Conservation (phyloP, 2,329 filamentous ascomycete genomes). For the Aspergillus brasiliensis region DNA sequence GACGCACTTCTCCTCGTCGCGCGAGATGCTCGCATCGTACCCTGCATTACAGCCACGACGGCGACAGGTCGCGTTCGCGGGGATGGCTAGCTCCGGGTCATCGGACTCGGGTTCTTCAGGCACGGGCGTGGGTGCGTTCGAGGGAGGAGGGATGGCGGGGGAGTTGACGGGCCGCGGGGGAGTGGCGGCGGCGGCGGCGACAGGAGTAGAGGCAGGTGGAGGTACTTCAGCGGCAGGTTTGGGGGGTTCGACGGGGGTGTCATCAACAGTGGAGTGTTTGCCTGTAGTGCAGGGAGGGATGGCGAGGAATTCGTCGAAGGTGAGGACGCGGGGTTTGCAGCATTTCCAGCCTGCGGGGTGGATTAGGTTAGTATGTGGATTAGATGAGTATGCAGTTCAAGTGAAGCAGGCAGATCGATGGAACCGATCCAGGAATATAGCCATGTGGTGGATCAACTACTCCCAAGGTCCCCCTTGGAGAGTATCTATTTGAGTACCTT, state of each 20-base stretch:
- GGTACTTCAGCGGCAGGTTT: conserved; percentile 35
- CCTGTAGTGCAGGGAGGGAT: conserved; percentile 93
- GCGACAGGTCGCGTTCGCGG: conserved; percentile 74
- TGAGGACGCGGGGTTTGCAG: conserved; percentile 94
- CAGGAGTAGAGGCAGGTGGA: conserved; percentile 23
- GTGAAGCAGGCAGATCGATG: neutral
- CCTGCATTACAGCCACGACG: conserved; percentile 70
- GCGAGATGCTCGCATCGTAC: conserved; percentile 61
- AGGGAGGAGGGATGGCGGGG: conserved; percentile 34
- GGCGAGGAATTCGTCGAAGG: conserved; percentile 94
- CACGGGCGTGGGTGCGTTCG: conserved; percentile 36
- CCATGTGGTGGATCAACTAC: conserved; percentile 10
- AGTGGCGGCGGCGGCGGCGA: conserved; percentile 17
- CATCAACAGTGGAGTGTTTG: conserved; percentile 86
- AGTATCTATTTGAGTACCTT: conserved; percentile 65
- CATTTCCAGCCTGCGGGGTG: conserved; percentile 83
- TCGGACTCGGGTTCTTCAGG: conserved; percentile 80
- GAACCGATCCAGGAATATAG: neutral
- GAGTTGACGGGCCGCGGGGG: conserved; percentile 25
- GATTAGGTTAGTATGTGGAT: neutral
- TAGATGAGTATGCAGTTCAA: neutral
- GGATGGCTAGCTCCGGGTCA: conserved; percentile 72
- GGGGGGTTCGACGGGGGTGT: conserved; percentile 56
- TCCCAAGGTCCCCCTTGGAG: conserved; percentile 27
- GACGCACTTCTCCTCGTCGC: conserved; percentile 75